These are phyloP conservation scores for Nakazawaea anatomiae DNA, from an alignment of 805 yeast genomes.

Conservation along the genomic window DNA sequence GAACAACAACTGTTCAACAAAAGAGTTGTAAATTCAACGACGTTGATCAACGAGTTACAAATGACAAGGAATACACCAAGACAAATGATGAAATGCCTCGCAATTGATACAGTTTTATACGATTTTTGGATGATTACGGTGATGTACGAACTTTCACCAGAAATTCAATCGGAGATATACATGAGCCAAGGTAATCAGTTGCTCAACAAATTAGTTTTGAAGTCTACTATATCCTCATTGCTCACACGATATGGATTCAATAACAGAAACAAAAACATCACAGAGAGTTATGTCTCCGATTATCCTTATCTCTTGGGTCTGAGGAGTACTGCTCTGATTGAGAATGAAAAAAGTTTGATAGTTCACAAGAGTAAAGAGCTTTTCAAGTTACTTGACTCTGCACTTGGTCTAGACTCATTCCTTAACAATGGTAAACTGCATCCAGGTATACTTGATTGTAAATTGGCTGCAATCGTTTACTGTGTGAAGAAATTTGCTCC, in stretches of 20 bases:
- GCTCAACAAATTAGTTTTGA: neutral
- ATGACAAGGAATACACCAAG: slow-evolving; percentile 24
- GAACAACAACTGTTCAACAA: slow-evolving; percentile 35
- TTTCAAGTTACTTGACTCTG: neutral
- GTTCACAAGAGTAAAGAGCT: neutral
- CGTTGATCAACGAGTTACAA: slow-evolving; percentile 30
- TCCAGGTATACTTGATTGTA: slow-evolving; percentile 10
- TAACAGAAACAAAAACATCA: slow-evolving; percentile 2
- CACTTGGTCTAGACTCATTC: neutral
- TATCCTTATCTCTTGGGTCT: neutral
- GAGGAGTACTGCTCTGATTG: no score
- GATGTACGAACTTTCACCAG: slow-evolving; percentile 16
- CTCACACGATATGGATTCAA: slow-evolving; percentile 4
- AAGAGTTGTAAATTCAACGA: slow-evolving; percentile 30
- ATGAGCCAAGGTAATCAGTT: neutral
- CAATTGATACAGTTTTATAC: slow-evolving; percentile 41
- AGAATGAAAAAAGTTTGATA: neutral
- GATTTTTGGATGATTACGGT: slow-evolving; percentile 42
- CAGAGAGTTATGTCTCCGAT: neutral
- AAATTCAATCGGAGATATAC: neutral
- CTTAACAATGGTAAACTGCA: slow-evolving; percentile 4
- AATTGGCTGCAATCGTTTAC: slow-evolving; percentile 6
- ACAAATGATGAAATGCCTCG: slow-evolving; percentile 29
- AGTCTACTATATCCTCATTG: neutral
- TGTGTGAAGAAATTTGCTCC: slow-evolving; percentile 1